Conservation (phyloP, 768 basidiomycete genomes). For the Kwoniella newhampshirensis region DNA sequence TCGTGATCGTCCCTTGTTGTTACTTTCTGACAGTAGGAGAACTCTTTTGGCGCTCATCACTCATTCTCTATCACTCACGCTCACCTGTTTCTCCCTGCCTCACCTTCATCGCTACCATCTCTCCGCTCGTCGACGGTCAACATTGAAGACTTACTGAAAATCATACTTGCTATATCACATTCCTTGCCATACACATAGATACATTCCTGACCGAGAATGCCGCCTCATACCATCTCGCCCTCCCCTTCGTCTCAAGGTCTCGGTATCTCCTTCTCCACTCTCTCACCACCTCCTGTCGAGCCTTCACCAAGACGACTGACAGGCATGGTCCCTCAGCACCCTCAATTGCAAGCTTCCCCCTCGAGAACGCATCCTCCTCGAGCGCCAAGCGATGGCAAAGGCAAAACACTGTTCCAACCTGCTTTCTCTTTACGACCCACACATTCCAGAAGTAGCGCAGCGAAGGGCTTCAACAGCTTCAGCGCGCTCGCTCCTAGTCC, state of each 20-base stretch:
- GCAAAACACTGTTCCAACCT: constrained; percentile 27
- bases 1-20: too few relatives aligned
- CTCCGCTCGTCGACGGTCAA: too few relatives aligned
- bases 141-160: too few relatives aligned
- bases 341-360: constrained; percentile 1
- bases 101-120: too few relatives aligned
- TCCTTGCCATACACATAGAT: too few relatives aligned
- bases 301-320: constrained; percentile 11
- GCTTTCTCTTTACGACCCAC: constrained; percentile 37
- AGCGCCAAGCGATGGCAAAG: background rate
- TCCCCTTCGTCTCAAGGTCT: constrained; percentile 33
- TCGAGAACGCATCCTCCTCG: constrained; percentile 13
- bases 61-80: too few relatives aligned
- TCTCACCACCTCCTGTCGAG: constrained; percentile 30
- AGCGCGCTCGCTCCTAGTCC: constrained; percentile 26
- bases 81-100: too few relatives aligned
- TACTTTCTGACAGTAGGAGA: too few relatives aligned
- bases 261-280: constrained; percentile 39
- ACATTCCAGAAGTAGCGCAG: constrained; percentile 22
- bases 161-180: too few relatives aligned
- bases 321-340: constrained; percentile 6
- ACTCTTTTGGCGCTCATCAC: background rate
- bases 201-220: background rate
- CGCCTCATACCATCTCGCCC: constrained; percentile 36
- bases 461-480: constrained; percentile 31